phyloP scores from a whole-genome alignment of 345 rosid genomes.

The Brassica cretica region DNA sequence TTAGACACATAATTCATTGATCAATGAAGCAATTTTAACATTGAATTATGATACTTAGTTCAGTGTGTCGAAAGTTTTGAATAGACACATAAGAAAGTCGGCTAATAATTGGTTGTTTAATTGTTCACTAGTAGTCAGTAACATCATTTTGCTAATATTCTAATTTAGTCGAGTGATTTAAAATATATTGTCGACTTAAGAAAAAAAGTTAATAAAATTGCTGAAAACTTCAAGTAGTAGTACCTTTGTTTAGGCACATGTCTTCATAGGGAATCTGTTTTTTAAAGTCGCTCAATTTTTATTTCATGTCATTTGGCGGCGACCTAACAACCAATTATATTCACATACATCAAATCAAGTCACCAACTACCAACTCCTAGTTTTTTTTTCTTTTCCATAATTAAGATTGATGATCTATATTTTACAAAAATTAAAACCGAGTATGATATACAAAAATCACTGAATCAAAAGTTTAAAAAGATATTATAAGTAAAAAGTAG shows the following conservation, averaged over 20 bases:
- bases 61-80: constrained; percentile 17
- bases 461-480: background rate
- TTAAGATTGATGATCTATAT: background rate
- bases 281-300: constrained; percentile 25
- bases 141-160: constrained; percentile 13
- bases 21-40: background rate
- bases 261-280: constrained; percentile 31
- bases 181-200: constrained; percentile 19
- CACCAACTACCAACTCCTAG: background rate
- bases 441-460: background rate
- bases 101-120: constrained; percentile 30
- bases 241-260: constrained; percentile 28
- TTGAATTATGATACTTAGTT: background rate
- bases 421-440: background rate
- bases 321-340: constrained; percentile 25
- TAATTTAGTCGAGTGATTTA: background rate
- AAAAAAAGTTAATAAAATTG: background rate
- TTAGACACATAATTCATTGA: too few species aligned
- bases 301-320: constrained; percentile 34
- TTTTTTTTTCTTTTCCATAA: background rate
- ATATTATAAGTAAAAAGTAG: background rate
- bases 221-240: constrained; percentile 17
- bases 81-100: constrained; percentile 9
- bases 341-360: constrained; percentile 9
- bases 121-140: constrained; percentile 17